phyloP scores from a whole-genome alignment of 2,329 filamentous ascomycete species.

The Microcera coccophila region DNA sequence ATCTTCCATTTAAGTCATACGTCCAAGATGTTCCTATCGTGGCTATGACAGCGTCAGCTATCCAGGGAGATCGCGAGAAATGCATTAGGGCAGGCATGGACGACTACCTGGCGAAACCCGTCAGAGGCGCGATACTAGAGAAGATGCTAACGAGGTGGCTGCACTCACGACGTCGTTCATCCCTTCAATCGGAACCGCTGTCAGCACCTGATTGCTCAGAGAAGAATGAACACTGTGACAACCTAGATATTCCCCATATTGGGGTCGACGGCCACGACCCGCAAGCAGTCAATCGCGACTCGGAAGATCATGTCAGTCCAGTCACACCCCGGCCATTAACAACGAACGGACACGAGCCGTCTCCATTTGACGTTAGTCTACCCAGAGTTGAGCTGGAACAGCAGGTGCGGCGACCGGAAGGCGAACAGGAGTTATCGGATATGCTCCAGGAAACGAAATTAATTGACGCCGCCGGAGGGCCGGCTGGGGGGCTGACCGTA shows the following conservation, averaged over 20 bases:
- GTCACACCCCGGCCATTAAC: slow-evolving; percentile 41
- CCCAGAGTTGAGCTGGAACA: slow-evolving; percentile 33
- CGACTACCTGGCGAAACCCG: slow-evolving; percentile 70
- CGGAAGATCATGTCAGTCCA: slow-evolving; percentile 32
- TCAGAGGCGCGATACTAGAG: slow-evolving; percentile 64
- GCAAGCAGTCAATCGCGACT: slow-evolving; percentile 8
- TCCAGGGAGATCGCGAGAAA: slow-evolving; percentile 72
- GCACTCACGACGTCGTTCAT: slow-evolving; percentile 30
- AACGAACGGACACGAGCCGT: slow-evolving; percentile 38
- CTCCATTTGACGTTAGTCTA: slow-evolving; percentile 38
- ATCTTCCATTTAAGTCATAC: slow-evolving; percentile 59
- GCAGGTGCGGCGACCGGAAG: slow-evolving; percentile 33
- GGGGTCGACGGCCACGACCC: slow-evolving; percentile 28
- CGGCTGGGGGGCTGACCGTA: slow-evolving; percentile 36
- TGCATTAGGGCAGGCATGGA: slow-evolving; percentile 73
- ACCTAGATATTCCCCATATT: slow-evolving; percentile 39
- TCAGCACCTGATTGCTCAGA: slow-evolving; percentile 46
- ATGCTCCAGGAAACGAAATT: slow-evolving; percentile 46
- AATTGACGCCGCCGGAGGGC: slow-evolving; percentile 43
- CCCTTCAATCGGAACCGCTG: slow-evolving; percentile 21
- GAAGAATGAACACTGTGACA: slow-evolving; percentile 40
- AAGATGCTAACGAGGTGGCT: slow-evolving; percentile 70
- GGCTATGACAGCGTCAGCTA: slow-evolving; percentile 77
- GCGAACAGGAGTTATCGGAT: slow-evolving; percentile 40
- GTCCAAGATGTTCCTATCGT: slow-evolving; percentile 66